phyloP scores from a whole-genome alignment of 305 asterid species.

The Ilex paraguariensis region DNA sequence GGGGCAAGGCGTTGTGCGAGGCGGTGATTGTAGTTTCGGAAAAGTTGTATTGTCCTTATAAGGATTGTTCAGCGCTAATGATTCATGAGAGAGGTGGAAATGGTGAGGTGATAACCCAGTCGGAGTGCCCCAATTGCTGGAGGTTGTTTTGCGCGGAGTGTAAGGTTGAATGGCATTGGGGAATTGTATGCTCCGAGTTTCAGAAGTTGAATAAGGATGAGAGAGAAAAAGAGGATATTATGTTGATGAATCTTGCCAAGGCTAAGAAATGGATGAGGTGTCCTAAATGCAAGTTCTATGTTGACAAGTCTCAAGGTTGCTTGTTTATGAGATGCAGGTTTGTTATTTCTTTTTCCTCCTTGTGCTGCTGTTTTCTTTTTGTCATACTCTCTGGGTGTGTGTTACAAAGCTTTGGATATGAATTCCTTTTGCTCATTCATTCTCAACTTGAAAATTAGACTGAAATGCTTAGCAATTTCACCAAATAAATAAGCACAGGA shows the following conservation, averaged over 20 bases:
- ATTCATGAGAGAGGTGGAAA: constrained; percentile 21
- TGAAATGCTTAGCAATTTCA: no score
- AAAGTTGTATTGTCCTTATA: constrained; percentile 38
- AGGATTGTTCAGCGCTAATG: constrained; percentile 29
- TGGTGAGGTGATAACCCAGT: constrained; percentile 14
- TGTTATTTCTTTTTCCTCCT: background rate
- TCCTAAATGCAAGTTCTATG: constrained; percentile 30
- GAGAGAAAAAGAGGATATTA: constrained; percentile 19
- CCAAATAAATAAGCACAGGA: no score
- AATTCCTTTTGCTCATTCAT: no score
- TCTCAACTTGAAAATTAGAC: no score
- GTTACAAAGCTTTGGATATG: no score
- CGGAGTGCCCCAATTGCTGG: constrained; percentile 38
- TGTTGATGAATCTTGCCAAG: constrained; percentile 22
- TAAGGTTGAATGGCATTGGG: constrained; percentile 39
- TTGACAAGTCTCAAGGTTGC: constrained; percentile 26
- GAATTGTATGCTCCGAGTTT: constrained; percentile 30
- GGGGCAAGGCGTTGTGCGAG: constrained; percentile 30
- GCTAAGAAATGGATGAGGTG: constrained; percentile 42
- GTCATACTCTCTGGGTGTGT: no score
- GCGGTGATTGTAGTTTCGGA: constrained; percentile 20
- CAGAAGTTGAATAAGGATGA: constrained; percentile 1
- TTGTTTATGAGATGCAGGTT: constrained; percentile 3
- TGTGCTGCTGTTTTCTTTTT: no score
- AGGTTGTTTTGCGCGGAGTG: constrained; percentile 39